These are phyloP conservation scores for Ophiostoma novo-ulmi DNA, from an alignment of 2,329 filamentous ascomycete genomes.

Conservation along the genomic window DNA sequence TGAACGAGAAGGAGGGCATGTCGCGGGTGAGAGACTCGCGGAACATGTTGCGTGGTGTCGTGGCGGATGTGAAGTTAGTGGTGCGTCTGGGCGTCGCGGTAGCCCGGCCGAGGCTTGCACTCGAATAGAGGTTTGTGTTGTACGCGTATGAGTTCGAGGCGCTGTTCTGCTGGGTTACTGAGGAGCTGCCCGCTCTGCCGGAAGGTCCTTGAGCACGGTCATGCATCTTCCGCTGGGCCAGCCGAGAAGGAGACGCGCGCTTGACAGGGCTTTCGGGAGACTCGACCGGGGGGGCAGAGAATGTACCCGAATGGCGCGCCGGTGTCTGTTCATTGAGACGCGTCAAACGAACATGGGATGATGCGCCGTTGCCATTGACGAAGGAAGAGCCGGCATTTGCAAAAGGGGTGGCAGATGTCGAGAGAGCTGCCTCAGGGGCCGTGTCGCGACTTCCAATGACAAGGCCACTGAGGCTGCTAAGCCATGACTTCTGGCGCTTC, in stretches of 20 bases:
- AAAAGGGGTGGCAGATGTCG: conserved; percentile 12
- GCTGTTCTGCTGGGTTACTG: not conserved
- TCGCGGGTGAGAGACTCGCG: conserved; percentile 32
- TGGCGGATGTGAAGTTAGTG: conserved; percentile 33
- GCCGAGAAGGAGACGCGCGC: conserved; percentile 34
- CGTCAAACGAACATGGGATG: conserved; percentile 14
- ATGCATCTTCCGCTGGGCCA: conserved; percentile 36
- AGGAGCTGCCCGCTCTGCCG: conserved; percentile 29
- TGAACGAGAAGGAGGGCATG: conserved; percentile 37
- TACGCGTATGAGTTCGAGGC: conserved; percentile 12
- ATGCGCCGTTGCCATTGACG: conserved; percentile 10
- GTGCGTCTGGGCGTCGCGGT: conserved; percentile 29
- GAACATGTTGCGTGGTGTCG: conserved; percentile 35
- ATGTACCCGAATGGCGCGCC: conserved; percentile 25
- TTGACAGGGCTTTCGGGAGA: conserved; percentile 34
- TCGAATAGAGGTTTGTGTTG: conserved; percentile 14
- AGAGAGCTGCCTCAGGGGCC: conserved; percentile 13
- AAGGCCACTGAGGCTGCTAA: conserved; percentile 27
- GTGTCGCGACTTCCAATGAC: conserved; percentile 23
- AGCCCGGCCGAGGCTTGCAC: conserved; percentile 16
- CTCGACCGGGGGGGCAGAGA: conserved; percentile 27
- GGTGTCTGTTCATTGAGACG: conserved; percentile 22
- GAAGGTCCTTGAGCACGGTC: conserved; percentile 35
- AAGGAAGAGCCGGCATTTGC: conserved; percentile 8
- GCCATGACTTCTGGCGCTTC: conserved; percentile 26